A percentile compares a stretch with the other conserved stretches of the same genome.
Conservation (phyloP, 2,329 filamentous ascomycete genomes). For the Hymenoscyphus linearis region DNA sequence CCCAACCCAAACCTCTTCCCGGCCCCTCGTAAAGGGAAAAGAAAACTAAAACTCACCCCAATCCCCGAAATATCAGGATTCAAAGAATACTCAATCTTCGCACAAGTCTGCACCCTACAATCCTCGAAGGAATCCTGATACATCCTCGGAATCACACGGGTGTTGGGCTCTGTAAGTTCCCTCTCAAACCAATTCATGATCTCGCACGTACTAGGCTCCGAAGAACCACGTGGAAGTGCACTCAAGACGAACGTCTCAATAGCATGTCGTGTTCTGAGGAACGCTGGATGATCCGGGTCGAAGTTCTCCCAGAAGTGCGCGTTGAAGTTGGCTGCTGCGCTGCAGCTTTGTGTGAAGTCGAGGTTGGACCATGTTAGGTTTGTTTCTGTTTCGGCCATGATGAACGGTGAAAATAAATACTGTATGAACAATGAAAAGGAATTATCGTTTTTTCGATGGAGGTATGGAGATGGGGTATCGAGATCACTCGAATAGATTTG, state of each 20-base stretch:
- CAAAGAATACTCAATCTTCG: background rate
- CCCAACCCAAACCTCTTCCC: no score
- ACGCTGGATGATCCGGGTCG: background rate
- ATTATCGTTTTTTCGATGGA: background rate
- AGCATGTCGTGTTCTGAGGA: background rate
- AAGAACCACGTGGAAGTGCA: background rate
- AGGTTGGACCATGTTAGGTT: background rate
- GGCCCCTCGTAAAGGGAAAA: no score
- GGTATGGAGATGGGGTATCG: no score
- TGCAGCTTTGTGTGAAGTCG: background rate
- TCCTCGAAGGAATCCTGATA: background rate
- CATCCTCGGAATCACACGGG: background rate
- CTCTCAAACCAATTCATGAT: background rate
- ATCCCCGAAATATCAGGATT: background rate
- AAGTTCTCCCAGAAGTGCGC: background rate
- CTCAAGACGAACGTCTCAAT: background rate
- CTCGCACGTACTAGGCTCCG: background rate
- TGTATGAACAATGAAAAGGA: background rate
- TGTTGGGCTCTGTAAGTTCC: background rate
- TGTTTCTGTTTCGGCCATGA: background rate
- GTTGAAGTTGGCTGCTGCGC: background rate
- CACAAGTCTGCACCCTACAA: background rate
- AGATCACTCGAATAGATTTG: background rate
- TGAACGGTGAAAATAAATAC: no score
- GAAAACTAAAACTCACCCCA: background rate